Base-by-base conservation (phyloP, 768 basidiomycete genomes). In the Amanita pallidorosea region DNA sequence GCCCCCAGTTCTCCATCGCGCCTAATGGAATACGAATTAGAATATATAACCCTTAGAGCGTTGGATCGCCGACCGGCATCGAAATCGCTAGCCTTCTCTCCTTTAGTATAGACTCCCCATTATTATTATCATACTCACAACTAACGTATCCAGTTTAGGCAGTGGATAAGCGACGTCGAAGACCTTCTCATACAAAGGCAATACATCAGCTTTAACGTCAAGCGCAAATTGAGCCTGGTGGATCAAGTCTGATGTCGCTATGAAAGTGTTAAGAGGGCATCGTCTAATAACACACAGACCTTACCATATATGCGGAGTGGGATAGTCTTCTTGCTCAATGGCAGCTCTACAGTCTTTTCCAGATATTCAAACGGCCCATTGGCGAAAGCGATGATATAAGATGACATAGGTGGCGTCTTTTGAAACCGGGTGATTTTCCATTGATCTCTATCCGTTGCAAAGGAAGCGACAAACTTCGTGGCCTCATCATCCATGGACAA, bases 1-100 rank as follows among this genome's bases (percentile, higher is more conserved):
- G 69, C 23, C 88, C 90, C 88, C 88, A 92, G 64, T 92, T 93
- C 66, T 96, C 94, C 93, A 94, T 93, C 4, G 86, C 85, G 53
- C 83, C 79, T 71, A 57, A 38, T 23, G 23, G n/a, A 47, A 29
- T 51, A 38, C 41, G 29, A 13, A 41, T 52, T 20, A 47, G 51
- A 50, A 43, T 29, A 27, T 35, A 52, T 20, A 43, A 44, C 5
- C 25, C 42, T n/a, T 17, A 12, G 42, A 40, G 37, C 48, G n/a
- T 25, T 34, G 27, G 36, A 29, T 15, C 23, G 53, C 57, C 61
- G 65, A 71, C 84, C 88, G 29, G 85, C 83, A 60, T 95, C 92
- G 57, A 96, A 96, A 62, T 96, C 93, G 47, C 77, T 78, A 4
- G 82, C 92, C 76, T 80, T 35, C 12, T n/a, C 2, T 44, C 17